Evolutionary conservation across 306 rosid genomes (phyloP).

Genomic region (Cucurbita moschata): DNA sequence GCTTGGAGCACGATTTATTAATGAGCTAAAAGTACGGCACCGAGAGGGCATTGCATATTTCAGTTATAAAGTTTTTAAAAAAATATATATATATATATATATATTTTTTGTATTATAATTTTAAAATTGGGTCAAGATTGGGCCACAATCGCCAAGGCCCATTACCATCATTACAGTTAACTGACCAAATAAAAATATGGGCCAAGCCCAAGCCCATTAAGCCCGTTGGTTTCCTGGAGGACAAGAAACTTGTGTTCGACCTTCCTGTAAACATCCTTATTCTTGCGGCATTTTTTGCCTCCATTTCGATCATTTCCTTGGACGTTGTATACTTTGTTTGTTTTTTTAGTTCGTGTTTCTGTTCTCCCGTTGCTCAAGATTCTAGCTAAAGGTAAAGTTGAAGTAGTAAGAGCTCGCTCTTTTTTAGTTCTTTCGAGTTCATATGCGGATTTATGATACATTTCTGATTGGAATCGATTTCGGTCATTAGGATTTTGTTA

Average conservation of each 20-base stretch:
- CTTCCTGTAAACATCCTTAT: not conserved
- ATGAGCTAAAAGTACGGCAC: not conserved
- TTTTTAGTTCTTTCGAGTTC: not conserved
- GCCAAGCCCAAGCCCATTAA: constrained; percentile 2
- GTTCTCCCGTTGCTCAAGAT: not conserved
- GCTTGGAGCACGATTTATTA: not conserved
- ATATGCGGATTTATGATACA: not conserved
- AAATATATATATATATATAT: too few species aligned
- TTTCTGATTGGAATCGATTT: not conserved
- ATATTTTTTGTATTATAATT: too few species aligned
- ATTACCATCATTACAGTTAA: not conserved
- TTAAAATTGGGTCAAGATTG: not conserved
- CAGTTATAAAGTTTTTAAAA: too few species aligned
- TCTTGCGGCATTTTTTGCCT: not conserved
- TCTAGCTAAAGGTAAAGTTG: not conserved
- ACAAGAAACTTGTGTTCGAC: not conserved
- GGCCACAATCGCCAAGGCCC: not conserved
- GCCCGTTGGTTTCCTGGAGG: constrained; percentile 2
- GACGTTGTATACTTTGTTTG: not conserved
- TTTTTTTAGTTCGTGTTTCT: not conserved
- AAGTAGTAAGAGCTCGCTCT: not conserved
- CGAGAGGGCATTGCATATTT: not conserved
- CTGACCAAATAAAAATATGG: not conserved
- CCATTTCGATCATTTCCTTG: not conserved
- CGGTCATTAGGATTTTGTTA: not conserved